Conservation (phyloP, 2,329 filamentous ascomycete genomes). For the Nannizzia gypsea region DNA sequence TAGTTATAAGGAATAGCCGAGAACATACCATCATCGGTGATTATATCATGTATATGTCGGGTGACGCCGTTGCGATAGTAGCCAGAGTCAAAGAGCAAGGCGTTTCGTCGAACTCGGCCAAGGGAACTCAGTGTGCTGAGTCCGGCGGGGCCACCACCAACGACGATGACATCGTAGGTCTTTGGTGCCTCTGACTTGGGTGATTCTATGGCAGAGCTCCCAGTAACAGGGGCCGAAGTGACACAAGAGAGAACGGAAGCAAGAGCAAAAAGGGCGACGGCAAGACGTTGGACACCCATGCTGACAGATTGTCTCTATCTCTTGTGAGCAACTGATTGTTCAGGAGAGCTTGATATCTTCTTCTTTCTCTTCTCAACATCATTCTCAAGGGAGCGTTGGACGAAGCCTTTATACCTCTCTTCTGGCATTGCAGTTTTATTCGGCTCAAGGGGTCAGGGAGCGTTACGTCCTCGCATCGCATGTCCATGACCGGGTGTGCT, state of each 20-base stretch:
- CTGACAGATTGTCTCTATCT: neutral
- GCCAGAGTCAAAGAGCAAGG: conserved; percentile 47
- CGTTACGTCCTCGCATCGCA: too few relatives aligned
- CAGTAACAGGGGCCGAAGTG: neutral
- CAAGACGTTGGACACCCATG: neutral
- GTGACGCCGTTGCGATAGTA: conserved; percentile 48
- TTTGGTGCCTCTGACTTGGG: too few relatives aligned
- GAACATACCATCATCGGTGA: conserved; percentile 46
- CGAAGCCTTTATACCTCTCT: too few relatives aligned
- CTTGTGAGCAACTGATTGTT: too few relatives aligned
- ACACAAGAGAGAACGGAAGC: neutral
- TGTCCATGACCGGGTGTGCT: too few relatives aligned
- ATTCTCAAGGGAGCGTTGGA: neutral
- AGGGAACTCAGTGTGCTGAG: conserved; percentile 45
- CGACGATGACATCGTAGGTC: conserved; percentile 44
- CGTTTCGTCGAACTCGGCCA: conserved; percentile 46
- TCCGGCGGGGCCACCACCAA: conserved; percentile 48
- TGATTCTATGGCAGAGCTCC: conserved; percentile 3
- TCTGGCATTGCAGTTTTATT: too few relatives aligned
- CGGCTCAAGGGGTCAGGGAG: too few relatives aligned
- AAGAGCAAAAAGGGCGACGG: neutral
- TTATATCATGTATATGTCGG: conserved; percentile 49
- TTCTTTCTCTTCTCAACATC: neutral
- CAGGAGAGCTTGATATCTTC: too few relatives aligned
- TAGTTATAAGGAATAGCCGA: too few relatives aligned